phyloP scores from a whole-genome alignment of 2,329 filamentous ascomycete species.

The Aspergillus persii region DNA sequence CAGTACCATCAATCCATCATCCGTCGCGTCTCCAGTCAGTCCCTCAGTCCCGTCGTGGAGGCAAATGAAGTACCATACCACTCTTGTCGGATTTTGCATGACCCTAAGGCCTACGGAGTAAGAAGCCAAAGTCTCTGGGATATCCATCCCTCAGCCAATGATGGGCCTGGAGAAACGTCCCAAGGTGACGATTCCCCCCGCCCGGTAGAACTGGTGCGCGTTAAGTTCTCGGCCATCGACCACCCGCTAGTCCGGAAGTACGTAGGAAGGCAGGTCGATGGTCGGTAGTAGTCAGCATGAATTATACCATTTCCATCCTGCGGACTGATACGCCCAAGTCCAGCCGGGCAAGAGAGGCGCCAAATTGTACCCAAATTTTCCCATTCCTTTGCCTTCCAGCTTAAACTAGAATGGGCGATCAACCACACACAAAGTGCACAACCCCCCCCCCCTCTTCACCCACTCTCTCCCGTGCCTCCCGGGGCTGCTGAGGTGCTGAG shows the following conservation, averaged over 20 bases:
- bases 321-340: neutral
- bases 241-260: neutral
- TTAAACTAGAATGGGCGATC: conserved; percentile 27
- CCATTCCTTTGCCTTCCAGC: conserved; percentile 29
- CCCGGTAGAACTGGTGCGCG: neutral
- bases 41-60: neutral
- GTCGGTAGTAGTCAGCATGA: neutral
- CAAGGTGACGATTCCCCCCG: neutral
- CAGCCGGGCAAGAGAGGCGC: neutral
- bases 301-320: too few relatives aligned
- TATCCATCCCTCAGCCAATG: neutral
- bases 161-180: neutral
- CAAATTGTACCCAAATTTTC: conserved; percentile 16
- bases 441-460: conserved; percentile 15
- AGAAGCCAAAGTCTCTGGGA: neutral
- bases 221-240: neutral
- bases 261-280: neutral
- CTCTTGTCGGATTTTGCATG: neutral
- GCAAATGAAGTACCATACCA: neutral
- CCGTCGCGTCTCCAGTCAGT: neutral
- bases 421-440: conserved; percentile 28
- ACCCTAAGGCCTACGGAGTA: neutral
- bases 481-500: conserved; percentile 20
- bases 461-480: conserved; percentile 19
- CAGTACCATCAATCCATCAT: neutral